Percentiles rank a stretch among this genome's conserved stretches.
phyloP scores from a whole-genome alignment of 768 basidiomycete genomes.

The Lentinula guzmanii region DNA sequence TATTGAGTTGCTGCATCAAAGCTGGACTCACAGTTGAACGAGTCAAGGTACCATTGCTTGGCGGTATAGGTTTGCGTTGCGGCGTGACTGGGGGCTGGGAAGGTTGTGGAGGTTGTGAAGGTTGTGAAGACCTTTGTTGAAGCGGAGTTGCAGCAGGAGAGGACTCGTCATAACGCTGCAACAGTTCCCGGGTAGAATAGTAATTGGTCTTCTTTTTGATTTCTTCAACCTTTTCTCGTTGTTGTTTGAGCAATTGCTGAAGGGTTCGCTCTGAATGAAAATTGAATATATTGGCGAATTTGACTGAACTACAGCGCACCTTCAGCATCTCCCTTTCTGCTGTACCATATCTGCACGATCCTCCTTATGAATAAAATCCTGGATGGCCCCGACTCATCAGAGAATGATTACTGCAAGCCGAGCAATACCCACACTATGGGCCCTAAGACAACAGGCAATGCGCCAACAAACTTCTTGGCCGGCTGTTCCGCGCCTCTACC shows the following conservation, averaged over 20 bases:
- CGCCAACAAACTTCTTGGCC: conserved; percentile 40
- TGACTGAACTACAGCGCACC: conserved; percentile 37
- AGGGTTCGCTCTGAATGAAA: conserved; percentile 66
- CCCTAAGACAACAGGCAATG: conserved; percentile 59
- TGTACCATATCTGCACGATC: conserved; percentile 82
- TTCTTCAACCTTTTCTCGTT: conserved; percentile 84
- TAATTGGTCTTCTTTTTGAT: conserved; percentile 98
- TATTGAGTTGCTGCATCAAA: conserved; percentile 21
- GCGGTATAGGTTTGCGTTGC: conserved; percentile 16
- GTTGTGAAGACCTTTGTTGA: conserved; percentile 21
- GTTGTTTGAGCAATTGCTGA: conserved; percentile 64
- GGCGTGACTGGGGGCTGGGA: conserved; percentile 6
- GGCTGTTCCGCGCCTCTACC: conserved; percentile 18
- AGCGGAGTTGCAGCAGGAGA: conserved; percentile 32
- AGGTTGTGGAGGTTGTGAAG: conserved; percentile 19
- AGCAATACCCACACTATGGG: conserved; percentile 65
- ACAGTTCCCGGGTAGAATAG: conserved; percentile 82
- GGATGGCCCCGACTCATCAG: conserved; percentile 1
- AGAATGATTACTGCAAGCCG: not conserved
- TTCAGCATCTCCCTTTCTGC: conserved; percentile 72
- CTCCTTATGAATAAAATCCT: conserved; percentile 74
- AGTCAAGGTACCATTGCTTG: conserved; percentile 15
- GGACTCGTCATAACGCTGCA: conserved; percentile 83
- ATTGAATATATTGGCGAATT: not conserved
- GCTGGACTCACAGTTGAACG: conserved; percentile 15